A percentile compares a stretch with the other conserved stretches of the same genome.
Conservation (phyloP, 139 green algal genomes). For the Tetratostichococcus sp. region DNA sequence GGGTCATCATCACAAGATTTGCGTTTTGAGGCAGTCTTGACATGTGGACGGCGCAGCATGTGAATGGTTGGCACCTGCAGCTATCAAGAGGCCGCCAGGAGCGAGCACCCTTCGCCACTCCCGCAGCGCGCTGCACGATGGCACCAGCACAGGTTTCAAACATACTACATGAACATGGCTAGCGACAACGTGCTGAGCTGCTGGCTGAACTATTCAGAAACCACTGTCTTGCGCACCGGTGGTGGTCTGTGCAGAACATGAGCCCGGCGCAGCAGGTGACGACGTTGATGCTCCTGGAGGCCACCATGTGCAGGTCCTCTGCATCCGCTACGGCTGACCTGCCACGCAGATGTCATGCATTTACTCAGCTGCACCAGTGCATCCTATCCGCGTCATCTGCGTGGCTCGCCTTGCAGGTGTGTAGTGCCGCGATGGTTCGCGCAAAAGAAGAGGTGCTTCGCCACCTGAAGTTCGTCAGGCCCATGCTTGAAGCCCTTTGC, state of each 20-base stretch:
- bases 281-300: not conserved
- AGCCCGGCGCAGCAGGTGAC: conserved; percentile 15
- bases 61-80: not conserved
- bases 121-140: not conserved
- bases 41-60: not conserved
- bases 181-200: too few species aligned
- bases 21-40: too few species aligned
- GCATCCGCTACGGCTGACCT: conserved; percentile 5
- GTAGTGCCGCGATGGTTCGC: too few species aligned
- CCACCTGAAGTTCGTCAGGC: too few species aligned
- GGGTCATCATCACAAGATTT: too few species aligned
- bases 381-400: too few species aligned
- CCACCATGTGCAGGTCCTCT: conserved; percentile 10
- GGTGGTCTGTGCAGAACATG: not conserved
- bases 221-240: not conserved
- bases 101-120: conserved; percentile 15
- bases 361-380: too few species aligned
- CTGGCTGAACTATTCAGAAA: not conserved
- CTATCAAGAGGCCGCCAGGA: not conserved
- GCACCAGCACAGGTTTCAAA: conserved; percentile 4
- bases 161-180: too few species aligned
- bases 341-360: too few species aligned
- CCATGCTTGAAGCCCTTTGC: too few species aligned
- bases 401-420: too few species aligned
- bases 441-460: too few species aligned